phyloP scores from a whole-genome alignment of 176 grass and related monocot genomes.

The Triticum timopheevii region DNA sequence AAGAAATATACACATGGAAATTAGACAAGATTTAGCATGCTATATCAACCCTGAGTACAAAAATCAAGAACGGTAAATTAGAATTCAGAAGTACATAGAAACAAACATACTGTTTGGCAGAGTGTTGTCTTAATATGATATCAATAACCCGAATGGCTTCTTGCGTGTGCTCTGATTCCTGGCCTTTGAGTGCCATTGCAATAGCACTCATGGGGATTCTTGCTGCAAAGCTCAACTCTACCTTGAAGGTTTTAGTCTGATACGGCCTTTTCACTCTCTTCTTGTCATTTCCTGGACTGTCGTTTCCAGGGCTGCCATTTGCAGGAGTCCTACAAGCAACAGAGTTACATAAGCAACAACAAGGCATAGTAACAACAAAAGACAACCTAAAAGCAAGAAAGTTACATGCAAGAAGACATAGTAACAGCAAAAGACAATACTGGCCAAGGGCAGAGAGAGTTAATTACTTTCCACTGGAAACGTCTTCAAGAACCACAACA shows the following conservation, averaged over 20 bases:
- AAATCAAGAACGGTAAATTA: background rate
- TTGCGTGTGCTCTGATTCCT: constrained; percentile 73
- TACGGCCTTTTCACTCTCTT: constrained; percentile 66
- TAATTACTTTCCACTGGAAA: constrained; percentile 69
- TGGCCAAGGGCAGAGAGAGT: background rate
- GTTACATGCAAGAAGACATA: background rate
- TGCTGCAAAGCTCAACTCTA: constrained; percentile 60
- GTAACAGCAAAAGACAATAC: background rate
- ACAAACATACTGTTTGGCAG: constrained; percentile 61
- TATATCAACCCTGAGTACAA: background rate
- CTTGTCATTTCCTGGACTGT: constrained; percentile 52
- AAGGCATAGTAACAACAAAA: background rate
- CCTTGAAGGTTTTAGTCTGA: constrained; percentile 72
- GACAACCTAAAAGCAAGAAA: constrained; percentile 20
- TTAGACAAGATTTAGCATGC: background rate
- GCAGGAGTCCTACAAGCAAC: constrained; percentile 35
- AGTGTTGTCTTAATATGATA: constrained; percentile 87
- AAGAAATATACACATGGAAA: background rate
- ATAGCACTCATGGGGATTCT: constrained; percentile 87
- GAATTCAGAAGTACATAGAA: background rate
- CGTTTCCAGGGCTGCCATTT: constrained; percentile 61
- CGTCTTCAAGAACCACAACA: constrained; percentile 61
- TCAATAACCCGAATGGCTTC: constrained; percentile 87
- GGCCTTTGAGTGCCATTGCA: constrained; percentile 63
- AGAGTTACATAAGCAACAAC: background rate